Conservation (phyloP, 148 eudicot genomes). For the Heliosperma pusillum region DNA sequence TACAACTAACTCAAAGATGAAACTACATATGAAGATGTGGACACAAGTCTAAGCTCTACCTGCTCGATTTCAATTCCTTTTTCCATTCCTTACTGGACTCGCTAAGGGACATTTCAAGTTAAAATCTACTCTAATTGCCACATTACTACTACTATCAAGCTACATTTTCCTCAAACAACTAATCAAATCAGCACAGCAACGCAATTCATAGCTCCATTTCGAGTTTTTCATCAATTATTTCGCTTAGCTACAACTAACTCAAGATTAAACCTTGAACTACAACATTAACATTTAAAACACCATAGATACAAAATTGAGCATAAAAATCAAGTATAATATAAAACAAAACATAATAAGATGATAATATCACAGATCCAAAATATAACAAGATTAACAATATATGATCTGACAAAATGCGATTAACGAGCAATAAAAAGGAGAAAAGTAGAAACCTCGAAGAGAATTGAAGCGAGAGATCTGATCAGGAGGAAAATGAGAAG, state of each 20-base stretch:
- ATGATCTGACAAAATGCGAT: not conserved
- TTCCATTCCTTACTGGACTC: not conserved
- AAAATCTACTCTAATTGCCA: not conserved
- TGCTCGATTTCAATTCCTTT: not conserved
- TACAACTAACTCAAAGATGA: not conserved
- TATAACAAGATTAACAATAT: not conserved
- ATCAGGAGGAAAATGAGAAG: slow-evolving; percentile 86
- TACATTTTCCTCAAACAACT: not conserved
- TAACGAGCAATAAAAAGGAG: too few relatives aligned
- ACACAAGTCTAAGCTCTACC: not conserved
- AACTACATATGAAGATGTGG: not conserved
- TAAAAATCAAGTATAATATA: not conserved
- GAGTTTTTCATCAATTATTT: not conserved
- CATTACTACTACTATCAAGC: slow-evolving; percentile 2
- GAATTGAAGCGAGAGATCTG: slow-evolving; percentile 93
- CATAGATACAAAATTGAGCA: not conserved
- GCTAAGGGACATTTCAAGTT: not conserved
- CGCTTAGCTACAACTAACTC: not conserved
- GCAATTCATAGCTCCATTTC: not conserved
- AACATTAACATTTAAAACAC: not conserved
- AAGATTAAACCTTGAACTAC: not conserved
- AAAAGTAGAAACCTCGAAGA: slow-evolving; percentile 53
- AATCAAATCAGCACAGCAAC: not conserved
- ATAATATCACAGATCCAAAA: not conserved
- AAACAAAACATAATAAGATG: not conserved